phyloP scores from a whole-genome alignment of 2,329 filamentous ascomycete genomes.

The Neonectria punicea region DNA sequence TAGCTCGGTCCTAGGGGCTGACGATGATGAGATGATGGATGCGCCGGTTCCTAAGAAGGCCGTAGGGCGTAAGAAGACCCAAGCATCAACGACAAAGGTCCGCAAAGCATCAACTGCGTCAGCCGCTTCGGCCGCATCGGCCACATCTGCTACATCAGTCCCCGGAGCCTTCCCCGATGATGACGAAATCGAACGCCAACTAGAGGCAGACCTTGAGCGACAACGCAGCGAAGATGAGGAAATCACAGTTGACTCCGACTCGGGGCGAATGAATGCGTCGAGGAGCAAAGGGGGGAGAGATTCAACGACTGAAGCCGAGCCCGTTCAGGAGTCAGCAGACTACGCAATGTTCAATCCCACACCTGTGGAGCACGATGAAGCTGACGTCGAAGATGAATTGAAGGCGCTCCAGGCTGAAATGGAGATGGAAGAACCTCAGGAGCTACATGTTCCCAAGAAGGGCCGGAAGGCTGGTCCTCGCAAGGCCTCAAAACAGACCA shows the following conservation, averaged over 20 bases:
- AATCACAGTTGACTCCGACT: constrained; percentile 58
- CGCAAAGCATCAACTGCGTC: constrained; percentile 49
- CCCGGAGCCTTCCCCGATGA: constrained; percentile 64
- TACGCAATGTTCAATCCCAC: constrained; percentile 65
- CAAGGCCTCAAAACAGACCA: constrained; percentile 64
- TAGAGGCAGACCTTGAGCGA: constrained; percentile 72
- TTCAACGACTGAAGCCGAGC: constrained; percentile 39
- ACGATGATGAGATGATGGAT: constrained; percentile 54
- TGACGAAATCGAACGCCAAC: constrained; percentile 72
- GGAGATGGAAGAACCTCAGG: constrained; percentile 51
- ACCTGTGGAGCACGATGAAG: constrained; percentile 58
- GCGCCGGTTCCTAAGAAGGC: constrained; percentile 44
- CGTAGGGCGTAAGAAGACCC: constrained; percentile 51
- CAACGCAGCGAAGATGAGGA: constrained; percentile 65
- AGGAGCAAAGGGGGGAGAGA: constrained; percentile 43
- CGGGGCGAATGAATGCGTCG: constrained; percentile 52
- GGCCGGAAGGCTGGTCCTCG: constrained; percentile 62
- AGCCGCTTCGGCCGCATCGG: constrained; percentile 62
- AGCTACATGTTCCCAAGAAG: constrained; percentile 63
- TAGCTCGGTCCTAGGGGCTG: constrained; percentile 50
- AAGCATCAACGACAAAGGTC: constrained; percentile 54
- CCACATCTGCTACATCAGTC: constrained; percentile 50
- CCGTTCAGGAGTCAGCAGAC: constrained; percentile 48
- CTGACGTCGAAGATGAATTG: constrained; percentile 62
- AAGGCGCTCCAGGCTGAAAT: constrained; percentile 61